Evolutionary conservation across 2,329 filamentous ascomycete genomes (phyloP).

Genomic region (Colletotrichum camelliae): DNA sequence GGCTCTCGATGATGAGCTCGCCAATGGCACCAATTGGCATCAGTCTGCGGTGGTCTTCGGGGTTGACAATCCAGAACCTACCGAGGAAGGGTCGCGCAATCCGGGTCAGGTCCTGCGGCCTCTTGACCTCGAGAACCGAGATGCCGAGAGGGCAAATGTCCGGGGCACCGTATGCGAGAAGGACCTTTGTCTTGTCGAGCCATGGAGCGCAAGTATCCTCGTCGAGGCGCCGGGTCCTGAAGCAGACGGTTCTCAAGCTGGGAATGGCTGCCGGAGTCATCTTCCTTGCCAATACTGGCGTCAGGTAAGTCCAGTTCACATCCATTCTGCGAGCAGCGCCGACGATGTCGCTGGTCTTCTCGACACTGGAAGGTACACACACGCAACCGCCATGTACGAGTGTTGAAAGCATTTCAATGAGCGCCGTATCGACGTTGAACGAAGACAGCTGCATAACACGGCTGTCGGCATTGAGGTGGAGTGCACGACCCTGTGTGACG

Average conservation of each 20-base stretch:
- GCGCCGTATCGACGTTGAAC: slow-evolving; percentile 58
- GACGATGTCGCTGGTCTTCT: slow-evolving; percentile 54
- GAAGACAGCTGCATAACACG: slow-evolving; percentile 62
- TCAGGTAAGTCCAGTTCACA: slow-evolving; percentile 60
- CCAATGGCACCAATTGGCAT: slow-evolving; percentile 61
- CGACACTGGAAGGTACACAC: slow-evolving; percentile 59
- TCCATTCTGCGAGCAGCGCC: slow-evolving; percentile 55
- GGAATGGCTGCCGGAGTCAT: slow-evolving; percentile 42
- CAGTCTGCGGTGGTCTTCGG: slow-evolving; percentile 53
- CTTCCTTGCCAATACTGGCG: slow-evolving; percentile 61
- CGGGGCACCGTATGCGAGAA: slow-evolving; percentile 57
- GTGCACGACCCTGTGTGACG: slow-evolving; percentile 52
- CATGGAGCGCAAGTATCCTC: slow-evolving; percentile 53
- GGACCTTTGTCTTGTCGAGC: slow-evolving; percentile 48
- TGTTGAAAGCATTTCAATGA: slow-evolving; percentile 57
- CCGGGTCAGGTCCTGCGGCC: slow-evolving; percentile 40
- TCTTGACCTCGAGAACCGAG: slow-evolving; percentile 49
- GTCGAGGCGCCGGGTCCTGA: slow-evolving; percentile 55
- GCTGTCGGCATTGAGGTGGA: slow-evolving; percentile 55
- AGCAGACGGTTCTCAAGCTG: slow-evolving; percentile 46
- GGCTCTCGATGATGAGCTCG: slow-evolving; percentile 66
- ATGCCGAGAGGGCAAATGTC: slow-evolving; percentile 58
- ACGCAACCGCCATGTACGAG: slow-evolving; percentile 63
- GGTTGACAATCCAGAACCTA: slow-evolving; percentile 58
- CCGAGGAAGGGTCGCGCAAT: slow-evolving; percentile 55